Evolutionary conservation across 805 yeast genomes (phyloP), one percentile per base, ranked within the genome.

Genomic region (Yarrowia deformans): DNA sequence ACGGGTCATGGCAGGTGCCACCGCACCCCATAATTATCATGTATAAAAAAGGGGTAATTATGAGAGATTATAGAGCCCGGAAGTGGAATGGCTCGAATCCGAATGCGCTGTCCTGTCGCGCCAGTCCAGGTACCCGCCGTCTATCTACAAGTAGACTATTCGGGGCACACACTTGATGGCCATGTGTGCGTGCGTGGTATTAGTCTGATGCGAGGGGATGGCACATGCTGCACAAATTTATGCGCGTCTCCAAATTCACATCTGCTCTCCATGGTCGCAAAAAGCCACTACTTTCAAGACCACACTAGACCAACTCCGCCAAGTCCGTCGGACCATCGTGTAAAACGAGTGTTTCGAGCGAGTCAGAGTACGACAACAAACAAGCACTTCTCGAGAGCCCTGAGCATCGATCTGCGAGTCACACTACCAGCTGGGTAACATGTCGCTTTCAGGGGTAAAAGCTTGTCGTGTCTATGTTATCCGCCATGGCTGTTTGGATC

Each of bases 401-500:
- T 49, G 52, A 48, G 52, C 52, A 49, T 49, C 4, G n/a, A 29
- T 32, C 34, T 19, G 14, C 60, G 9, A 23, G 60, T 54, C 60
- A 54, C 60, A 23, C 60, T 54, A 50, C 55, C 50, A 19, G 32
- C 29, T 19, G 18, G 16, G 40, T 39, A 35, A 18, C 60, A 13
- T 54, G 60, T 39, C 60, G 60, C 60, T 54, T 54, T 54, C 63
- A 56, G 63, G 63, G 63, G 63, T 56, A 40, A 56, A 56, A 40
- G 63, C n/a, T 56, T 23, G 63, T 40, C 48, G 48, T 40, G 37
- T 40, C 29, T 55, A 34, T 37, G 58, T 13, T 54, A 19, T 54
- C 34, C 60, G 19, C 8, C 58, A 16, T 19, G 35, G n/a, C 35
- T 54, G 60, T 54, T 54, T 39, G 60, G 60, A 56, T 56, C 63